phyloP scores from a whole-genome alignment of 768 basidiomycete genomes.

The Boletus reticuloceps region DNA sequence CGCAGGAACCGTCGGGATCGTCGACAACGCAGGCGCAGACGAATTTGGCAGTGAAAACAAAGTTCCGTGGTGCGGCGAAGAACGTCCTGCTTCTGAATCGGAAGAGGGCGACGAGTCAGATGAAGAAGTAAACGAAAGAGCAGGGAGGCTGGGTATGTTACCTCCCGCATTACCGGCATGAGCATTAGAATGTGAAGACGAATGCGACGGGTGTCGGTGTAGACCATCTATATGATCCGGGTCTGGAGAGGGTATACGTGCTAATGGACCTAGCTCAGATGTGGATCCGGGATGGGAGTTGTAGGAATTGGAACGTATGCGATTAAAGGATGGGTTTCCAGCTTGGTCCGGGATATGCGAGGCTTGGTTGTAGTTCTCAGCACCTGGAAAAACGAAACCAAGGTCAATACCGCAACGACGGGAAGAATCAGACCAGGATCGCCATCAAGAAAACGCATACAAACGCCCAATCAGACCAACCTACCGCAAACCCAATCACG shows the following conservation, averaged over 20 bases:
- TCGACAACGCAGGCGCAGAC: slow-evolving; percentile 83
- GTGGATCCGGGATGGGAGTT: slow-evolving; percentile 46
- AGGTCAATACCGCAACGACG: too few relatives aligned
- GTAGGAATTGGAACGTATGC: slow-evolving; percentile 84
- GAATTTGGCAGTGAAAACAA: slow-evolving; percentile 85
- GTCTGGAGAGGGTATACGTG: slow-evolving; percentile 79
- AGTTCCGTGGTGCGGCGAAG: slow-evolving; percentile 35
- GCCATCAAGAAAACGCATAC: neutral
- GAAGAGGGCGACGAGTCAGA: slow-evolving; percentile 34
- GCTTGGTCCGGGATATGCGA: slow-evolving; percentile 42
- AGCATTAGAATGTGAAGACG: slow-evolving; percentile 38
- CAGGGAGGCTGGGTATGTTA: slow-evolving; percentile 45
- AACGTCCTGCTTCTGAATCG: slow-evolving; percentile 37
- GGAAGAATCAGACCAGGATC: neutral
- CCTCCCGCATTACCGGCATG: slow-evolving; percentile 23
- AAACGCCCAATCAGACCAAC: slow-evolving; percentile 9
- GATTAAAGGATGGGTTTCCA: slow-evolving; percentile 41
- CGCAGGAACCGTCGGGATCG: slow-evolving; percentile 44
- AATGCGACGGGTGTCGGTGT: slow-evolving; percentile 62
- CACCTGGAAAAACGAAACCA: slow-evolving; percentile 42
- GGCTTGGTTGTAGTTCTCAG: slow-evolving; percentile 66
- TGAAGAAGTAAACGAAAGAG: slow-evolving; percentile 52
- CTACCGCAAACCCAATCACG: neutral
- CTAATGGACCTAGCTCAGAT: slow-evolving; percentile 68
- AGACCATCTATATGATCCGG: slow-evolving; percentile 88